A percentile compares a stretch with the other conserved stretches of the same genome.
Evolutionary conservation across 306 rosid species (phyloP).

Genomic region (Dalbergia cochinchinensis): DNA sequence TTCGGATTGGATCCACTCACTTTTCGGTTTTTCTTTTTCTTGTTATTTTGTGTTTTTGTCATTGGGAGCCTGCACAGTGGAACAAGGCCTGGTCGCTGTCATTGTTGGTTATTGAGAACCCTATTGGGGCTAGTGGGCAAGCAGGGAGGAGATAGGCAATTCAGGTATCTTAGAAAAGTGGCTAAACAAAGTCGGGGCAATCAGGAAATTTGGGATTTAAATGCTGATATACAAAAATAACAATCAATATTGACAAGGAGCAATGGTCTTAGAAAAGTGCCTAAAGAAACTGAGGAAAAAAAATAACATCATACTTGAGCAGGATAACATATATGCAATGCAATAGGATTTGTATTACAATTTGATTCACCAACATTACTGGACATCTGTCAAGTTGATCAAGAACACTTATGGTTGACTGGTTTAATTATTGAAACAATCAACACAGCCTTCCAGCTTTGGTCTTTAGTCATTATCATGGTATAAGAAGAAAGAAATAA

Average conservation of each 20-base stretch:
- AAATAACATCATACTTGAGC: constrained; percentile 20
- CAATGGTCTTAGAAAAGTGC: neutral
- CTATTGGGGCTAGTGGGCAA: neutral
- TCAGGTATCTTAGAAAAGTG: neutral
- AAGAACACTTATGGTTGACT: neutral
- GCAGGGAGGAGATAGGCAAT: neutral
- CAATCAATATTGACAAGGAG: constrained; percentile 12
- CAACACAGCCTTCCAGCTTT: neutral
- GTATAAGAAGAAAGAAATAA: constrained; percentile 6
- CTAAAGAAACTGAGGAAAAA: neutral
- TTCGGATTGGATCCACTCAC: neutral
- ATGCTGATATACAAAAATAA: neutral
- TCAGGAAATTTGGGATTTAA: neutral
- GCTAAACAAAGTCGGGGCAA: neutral
- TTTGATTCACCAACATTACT: constrained; percentile 13
- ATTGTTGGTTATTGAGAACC: neutral
- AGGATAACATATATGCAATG: constrained; percentile 17
- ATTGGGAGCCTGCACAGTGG: neutral
- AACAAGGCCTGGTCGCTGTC: neutral
- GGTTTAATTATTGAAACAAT: constrained; percentile 25
- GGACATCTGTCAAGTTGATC: neutral
- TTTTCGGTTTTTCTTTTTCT: constrained; percentile 48
- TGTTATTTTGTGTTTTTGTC: neutral
- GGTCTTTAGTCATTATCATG: constrained; percentile 1
- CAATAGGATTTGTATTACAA: constrained; percentile 15